Evolutionary conservation across 2,329 filamentous ascomycete species (phyloP), one percentile per base, ranked within the genome.

Genomic region (Colletotrichum viniferum): DNA sequence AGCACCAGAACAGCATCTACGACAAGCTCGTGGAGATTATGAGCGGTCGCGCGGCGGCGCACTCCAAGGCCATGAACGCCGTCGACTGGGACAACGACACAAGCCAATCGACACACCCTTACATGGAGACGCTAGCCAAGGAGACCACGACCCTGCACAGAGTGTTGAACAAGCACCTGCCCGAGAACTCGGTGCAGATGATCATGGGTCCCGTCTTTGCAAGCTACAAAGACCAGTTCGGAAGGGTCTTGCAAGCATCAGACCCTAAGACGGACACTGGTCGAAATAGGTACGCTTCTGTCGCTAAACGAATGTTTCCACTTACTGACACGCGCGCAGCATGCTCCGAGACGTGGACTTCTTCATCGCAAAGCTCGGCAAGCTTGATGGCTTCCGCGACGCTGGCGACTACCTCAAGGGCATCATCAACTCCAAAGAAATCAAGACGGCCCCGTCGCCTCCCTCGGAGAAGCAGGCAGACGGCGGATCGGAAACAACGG

Each of bases 11-110:
- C 77, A 96, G 91, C 76, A 98, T 98, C 75, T 95, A 97, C 82
- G 95, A 98, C 81, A 98, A 98, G 82, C 87, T 98, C 1, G 94
- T 98, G 21, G 95, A 98, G 78, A 98, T 98, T 67, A 97, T 98
- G 94, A 94, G 92, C 71, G 92, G 92, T 2, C 92, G 96, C 7
- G 95, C 95, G 2, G 87, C 91, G 5, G 87, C 93, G 8, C 95
- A 96, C 80, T 92, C 95, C 52, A 93, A 92, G 81, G 90, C 92
- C 28, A 93, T 98, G 87, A 93, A 91, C 81, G 90, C 91, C 64
- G 90, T 96, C 56, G 88, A 95, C 77, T 98, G 95, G 94, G 93
- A 96, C 78, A 81, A 83, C 60, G 81, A 86, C 14, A 84, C 86
- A 61, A 83, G 81, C 13, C 86, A 85, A 56, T 81, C 85, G 4